Evolutionary conservation across 345 rosid genomes (phyloP).

Genomic region (Passiflora organensis): DNA sequence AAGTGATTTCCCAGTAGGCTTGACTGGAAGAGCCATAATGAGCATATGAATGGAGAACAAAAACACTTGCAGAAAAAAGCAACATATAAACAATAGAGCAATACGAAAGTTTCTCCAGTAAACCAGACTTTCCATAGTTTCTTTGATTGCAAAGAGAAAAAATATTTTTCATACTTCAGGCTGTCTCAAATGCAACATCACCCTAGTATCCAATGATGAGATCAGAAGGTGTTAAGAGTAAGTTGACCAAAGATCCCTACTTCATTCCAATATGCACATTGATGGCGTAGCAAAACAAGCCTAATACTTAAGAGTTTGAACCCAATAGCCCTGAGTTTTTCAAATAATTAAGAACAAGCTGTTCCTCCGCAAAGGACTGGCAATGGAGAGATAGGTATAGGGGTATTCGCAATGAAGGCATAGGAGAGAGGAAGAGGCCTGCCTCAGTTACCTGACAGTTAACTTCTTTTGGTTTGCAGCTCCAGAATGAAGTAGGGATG

Average conservation of each 20-base stretch:
- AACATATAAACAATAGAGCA: background rate
- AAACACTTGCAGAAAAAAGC: too few relatives aligned
- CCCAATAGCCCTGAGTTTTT: too few relatives aligned
- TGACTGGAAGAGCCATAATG: slow-evolving; percentile 37
- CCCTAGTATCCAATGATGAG: too few relatives aligned
- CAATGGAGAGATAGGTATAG: background rate
- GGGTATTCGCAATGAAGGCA: background rate
- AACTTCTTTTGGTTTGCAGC: slow-evolving; percentile 33
- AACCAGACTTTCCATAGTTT: too few relatives aligned
- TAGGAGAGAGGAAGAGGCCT: background rate
- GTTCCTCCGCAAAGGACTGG: too few relatives aligned
- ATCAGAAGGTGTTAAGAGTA: too few relatives aligned
- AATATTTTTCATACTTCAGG: background rate
- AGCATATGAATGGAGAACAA: background rate
- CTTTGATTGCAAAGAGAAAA: too few relatives aligned
- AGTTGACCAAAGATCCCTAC: background rate
- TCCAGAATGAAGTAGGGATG: slow-evolving; percentile 17
- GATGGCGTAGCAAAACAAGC: background rate
- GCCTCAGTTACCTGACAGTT: slow-evolving; percentile 54
- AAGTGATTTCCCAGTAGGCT: slow-evolving; percentile 39
- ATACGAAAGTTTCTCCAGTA: background rate
- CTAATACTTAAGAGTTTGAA: background rate
- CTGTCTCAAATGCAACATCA: background rate
- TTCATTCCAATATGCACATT: background rate
- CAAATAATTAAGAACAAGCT: too few relatives aligned